Base-by-base conservation (phyloP, 495 filamentous ascomycete species). In the Filosporella fistucella region DNA sequence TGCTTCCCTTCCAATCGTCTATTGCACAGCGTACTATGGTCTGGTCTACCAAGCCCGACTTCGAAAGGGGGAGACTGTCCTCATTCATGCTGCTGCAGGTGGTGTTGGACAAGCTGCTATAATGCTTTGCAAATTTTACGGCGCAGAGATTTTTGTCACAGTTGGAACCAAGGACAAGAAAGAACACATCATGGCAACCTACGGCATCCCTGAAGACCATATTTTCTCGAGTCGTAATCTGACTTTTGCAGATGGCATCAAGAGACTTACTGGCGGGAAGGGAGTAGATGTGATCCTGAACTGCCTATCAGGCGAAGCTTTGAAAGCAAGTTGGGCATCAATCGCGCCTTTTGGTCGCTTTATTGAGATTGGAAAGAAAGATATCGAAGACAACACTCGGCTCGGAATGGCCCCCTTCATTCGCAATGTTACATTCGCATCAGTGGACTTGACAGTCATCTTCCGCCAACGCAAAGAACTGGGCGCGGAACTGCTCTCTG, bases 51-150 rank as follows among this genome's bases (percentile, higher is more conserved):
- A 69, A 8, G 73, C 64, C 12, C 57, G 70, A 1, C 63, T 77
- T 0, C 47, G 45, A 8, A 66, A 70, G 9, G 78, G 68, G 26
- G 75, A 85, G 54, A 74, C 64, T 9, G 69, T 84, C 0, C 66
- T 86, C 12, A 78, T 84, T 36, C 78, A 83, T 45, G 66, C 68
- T 1, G 80, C 74, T 13, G 22, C 39, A 12, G 39, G 39, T n/a
- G 76, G 67, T 3, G 67, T 84, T 1, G 81, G 80, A 2, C 79
- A 82, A 55, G 79, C 78, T 10, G 72, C 79, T 8, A 76, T 84
- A 39, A 35, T 35, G 32, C 60, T 64, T 23, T 42, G 84, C 0
- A 72, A 76, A 0, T 70, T 76, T 28, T 66, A 68, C 53, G 49
- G 76, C 17, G 77, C 48, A 53, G 12, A 16, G 32, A 35, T 35